Evolutionary conservation across 257 asterid genomes (phyloP).

Genomic region (Linderniella brevidens): DNA sequence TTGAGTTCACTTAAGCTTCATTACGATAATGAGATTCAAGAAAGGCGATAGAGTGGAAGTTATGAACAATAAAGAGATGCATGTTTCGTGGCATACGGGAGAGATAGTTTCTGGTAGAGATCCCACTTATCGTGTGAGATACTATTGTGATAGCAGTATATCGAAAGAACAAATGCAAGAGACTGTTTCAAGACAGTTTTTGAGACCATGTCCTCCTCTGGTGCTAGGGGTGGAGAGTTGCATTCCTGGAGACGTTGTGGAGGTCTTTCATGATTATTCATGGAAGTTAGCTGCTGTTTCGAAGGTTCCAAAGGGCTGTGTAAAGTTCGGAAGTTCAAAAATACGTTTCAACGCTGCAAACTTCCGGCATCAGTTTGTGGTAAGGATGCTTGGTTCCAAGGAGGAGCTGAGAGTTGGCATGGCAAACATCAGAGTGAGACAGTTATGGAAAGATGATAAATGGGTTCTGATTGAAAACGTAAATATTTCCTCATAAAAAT

Average conservation of each 20-base stretch:
- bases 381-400: constrained; percentile 46
- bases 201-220: constrained; percentile 54
- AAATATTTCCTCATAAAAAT: constrained; percentile 5
- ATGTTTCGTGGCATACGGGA: constrained; percentile 39
- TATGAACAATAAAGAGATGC: constrained; percentile 25
- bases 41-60: constrained; percentile 66
- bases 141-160: constrained; percentile 22
- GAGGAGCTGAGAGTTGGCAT: constrained; percentile 23
- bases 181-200: constrained; percentile 29
- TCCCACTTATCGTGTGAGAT: constrained; percentile 29
- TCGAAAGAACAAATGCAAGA: constrained; percentile 19
- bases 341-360: constrained; percentile 9
- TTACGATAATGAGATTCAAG: constrained; percentile 34
- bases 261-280: constrained; percentile 39
- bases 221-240: constrained; percentile 19
- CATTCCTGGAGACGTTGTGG: constrained; percentile 44
- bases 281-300: constrained; percentile 55
- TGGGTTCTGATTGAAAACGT: constrained; percentile 56
- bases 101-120: constrained; percentile 46
- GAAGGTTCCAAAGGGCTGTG: constrained; percentile 22
- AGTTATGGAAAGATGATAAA: constrained; percentile 40
- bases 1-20: too few relatives aligned
- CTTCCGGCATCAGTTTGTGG: constrained; percentile 17
- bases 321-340: constrained; percentile 8
- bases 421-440: constrained; percentile 40